phyloP scores from a whole-genome alignment of 1,139 yeast species.

The Sugiyamaella sp. region DNA sequence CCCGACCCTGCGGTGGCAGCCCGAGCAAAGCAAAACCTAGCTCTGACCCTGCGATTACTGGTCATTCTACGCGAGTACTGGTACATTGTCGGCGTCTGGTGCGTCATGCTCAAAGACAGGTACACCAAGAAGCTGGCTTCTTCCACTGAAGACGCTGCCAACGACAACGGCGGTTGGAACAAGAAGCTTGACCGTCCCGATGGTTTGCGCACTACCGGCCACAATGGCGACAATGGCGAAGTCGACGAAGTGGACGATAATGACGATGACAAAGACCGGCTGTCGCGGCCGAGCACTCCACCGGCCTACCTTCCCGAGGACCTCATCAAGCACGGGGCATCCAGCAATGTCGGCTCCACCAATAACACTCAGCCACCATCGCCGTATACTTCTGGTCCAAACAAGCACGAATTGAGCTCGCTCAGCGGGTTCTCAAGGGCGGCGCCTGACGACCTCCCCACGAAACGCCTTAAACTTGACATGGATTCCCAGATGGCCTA shows the following conservation, averaged over 20 bases:
- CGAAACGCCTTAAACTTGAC: slow-evolving; percentile 4
- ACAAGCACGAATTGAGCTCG: background rate
- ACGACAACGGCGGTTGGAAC: background rate
- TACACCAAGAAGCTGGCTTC: slow-evolving; percentile 26
- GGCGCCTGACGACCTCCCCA: background rate
- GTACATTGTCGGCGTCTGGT: slow-evolving; percentile 45
- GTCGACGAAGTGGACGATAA: background rate
- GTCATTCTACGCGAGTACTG: slow-evolving; percentile 42
- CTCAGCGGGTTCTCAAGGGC: background rate
- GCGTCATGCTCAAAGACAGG: slow-evolving; percentile 42
- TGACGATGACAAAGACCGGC: slow-evolving; percentile 7
- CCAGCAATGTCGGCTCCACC: slow-evolving; percentile 10
- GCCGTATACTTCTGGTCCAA: slow-evolving; percentile 14
- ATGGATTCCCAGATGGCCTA: background rate
- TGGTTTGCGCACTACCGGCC: too few species aligned
- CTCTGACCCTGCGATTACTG: slow-evolving; percentile 40
- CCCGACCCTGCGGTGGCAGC: slow-evolving; percentile 37
- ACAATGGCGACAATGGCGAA: background rate
- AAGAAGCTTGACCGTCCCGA: slow-evolving; percentile 6
- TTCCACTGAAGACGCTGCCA: background rate
- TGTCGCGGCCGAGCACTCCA: slow-evolving; percentile 35
- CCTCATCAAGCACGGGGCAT: slow-evolving; percentile 24
- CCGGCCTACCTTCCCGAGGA: slow-evolving; percentile 36
- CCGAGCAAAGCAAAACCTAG: slow-evolving; percentile 41
- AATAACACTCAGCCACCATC: background rate